Evolutionary conservation across 768 basidiomycete species (phyloP).

Genomic region (Suillus spraguei): DNA sequence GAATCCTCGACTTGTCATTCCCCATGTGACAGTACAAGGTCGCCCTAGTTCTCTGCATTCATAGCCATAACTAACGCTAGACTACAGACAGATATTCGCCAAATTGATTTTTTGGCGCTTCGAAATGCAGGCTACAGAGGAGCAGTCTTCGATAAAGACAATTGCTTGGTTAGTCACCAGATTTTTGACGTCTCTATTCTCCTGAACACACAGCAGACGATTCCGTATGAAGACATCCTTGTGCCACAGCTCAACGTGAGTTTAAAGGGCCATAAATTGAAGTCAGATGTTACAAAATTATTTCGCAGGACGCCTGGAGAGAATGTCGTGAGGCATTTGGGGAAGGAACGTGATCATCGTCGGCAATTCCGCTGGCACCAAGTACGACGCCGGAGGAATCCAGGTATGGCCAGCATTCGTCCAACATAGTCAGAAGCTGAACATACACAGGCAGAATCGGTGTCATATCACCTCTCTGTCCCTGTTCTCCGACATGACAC

Average conservation of each 20-base stretch:
- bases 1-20: constrained; percentile 68
- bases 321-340: constrained; percentile 76
- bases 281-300: not conserved
- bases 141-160: constrained; percentile 98
- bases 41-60: constrained; percentile 16
- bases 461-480: constrained; percentile 71
- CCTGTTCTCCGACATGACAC: constrained; percentile 81
- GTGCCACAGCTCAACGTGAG: constrained; percentile 76
- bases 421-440: not conserved
- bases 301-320: constrained; percentile 69
- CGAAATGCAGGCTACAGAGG: constrained; percentile 79
- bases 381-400: constrained; percentile 72
- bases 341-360: constrained; percentile 81
- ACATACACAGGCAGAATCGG: constrained; percentile 77
- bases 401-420: constrained; percentile 55
- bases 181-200: not conserved
- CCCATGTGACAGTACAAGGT: constrained; percentile 72
- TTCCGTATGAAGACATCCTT: constrained; percentile 74
- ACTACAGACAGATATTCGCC: constrained; percentile 77
- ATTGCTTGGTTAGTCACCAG: constrained; percentile 73
- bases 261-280: constrained; percentile 4
- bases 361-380: constrained; percentile 91
- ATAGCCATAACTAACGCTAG: constrained; percentile 14
- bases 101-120: constrained; percentile 76
- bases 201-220: constrained; percentile 53